Evolutionary conservation across 495 filamentous ascomycete genomes (phyloP), one percentile per base, ranked within the genome.

Genomic region (Penicillium paradoxum): DNA sequence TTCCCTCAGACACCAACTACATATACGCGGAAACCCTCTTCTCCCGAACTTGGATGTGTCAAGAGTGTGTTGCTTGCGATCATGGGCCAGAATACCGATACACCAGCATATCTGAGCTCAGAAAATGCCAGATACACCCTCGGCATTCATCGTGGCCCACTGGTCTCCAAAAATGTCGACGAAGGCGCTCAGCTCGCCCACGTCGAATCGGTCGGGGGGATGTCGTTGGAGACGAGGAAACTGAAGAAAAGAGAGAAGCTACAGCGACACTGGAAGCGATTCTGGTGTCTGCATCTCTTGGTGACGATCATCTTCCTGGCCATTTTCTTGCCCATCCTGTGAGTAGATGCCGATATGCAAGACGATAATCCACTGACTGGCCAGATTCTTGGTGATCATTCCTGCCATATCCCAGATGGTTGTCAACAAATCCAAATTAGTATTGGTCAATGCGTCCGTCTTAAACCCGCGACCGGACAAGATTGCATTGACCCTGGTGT

Each of bases 341-440:
- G 62, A 53, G 68, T 59, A n/a, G n/a, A n/a, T n/a, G n/a, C 21
- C 14, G 33, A 14, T 50, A 25, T 25, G 9, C 25, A 33, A n/a
- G 41, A 3, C 24, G 3, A 39, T 51, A n/a, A n/a, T n/a, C n/a
- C n/a, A 24, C 48, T 55, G 37, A 56, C 33, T 33, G 27, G n/a
- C 4, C 44, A 77, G 74, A 53, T 77, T 77, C 63, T 53, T 73
- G 4, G 55, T 73, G 42, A 58, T 66, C 36, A 69, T 77, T 18
- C 74, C 74, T 3, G 71, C 70, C 45, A 65, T 77, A 44, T 71
- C 74, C 0, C 74, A 75, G 45, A 52, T 67, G 24, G 65, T 77
- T 34, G 66, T 75, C 22, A 58, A 72, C 57, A 66, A 67, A 36
- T 72, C 70, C 4, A 40, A 55, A 13, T 66, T 77, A 14, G 62